Base-by-base conservation (phyloP, 192 early-diverging fungal species). In the Coemansia javaensis region DNA sequence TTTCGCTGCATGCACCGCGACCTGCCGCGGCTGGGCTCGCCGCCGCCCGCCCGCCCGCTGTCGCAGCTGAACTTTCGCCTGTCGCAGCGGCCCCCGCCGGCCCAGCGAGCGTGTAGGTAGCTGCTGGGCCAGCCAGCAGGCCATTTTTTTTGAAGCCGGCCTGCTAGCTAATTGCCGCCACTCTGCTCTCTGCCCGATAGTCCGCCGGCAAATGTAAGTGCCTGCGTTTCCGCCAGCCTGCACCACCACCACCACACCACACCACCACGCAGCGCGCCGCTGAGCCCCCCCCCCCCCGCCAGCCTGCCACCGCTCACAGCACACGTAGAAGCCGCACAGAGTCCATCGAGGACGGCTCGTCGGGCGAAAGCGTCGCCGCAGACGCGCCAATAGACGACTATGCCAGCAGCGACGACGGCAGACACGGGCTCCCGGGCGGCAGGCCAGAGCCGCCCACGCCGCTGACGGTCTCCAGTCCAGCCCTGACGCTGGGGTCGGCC, bases 261-360 rank as follows among this genome's bases (percentile, higher is more conserved):
- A 27, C 4, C 25, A 27, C 25, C 25, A 27, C 25, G 25, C 25
- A 5, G 25, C 25, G 25, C 25, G 25, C 20, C 44, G n/a, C n/a
- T n/a, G n/a, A n/a, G n/a, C n/a, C n/a, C n/a, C n/a, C n/a, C n/a
- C n/a, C n/a, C n/a, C n/a, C n/a, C 3, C 4, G 4, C 3, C 4
- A 3, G 4, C 25, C 25, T 3, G 7, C 4, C 25, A 27, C 25
- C 25, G 7, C 25, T 3, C 25, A 5, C 4, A 3, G 25, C 25
- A 7, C 20, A 44, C 4, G 38, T 46, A 58, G 49, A 25, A 52
- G 53, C 23, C 68, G 48, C n/a, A 23, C 53, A 10, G 68, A 72
- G 9, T 72, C 68, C 14, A 72, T 72, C 25, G 68, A 64, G 14
- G 61, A 60, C 35, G 57, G 48, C 44, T 53, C 47, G 23, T n/a